Evolutionary conservation across 768 basidiomycete species (phyloP).

Genomic region (Mycena chlorophos): DNA sequence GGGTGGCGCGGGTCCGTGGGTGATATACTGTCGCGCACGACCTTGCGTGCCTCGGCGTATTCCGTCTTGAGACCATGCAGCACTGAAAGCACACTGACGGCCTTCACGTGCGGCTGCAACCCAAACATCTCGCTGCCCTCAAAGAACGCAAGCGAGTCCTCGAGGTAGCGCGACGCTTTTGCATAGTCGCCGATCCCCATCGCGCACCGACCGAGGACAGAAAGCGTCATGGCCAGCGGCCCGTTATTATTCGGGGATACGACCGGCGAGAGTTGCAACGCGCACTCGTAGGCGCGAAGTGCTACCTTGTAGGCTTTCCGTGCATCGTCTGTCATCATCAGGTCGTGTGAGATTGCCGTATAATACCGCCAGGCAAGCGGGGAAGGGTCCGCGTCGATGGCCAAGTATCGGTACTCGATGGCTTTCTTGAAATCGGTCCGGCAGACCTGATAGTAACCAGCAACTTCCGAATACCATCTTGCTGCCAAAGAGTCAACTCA

Average conservation of each 20-base stretch:
- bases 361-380: background rate
- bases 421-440: background rate
- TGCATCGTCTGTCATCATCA: background rate
- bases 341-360: background rate
- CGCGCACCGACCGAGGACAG: background rate
- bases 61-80: constrained; percentile 8
- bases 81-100: background rate
- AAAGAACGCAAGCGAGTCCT: background rate
- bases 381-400: background rate
- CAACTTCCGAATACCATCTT: background rate
- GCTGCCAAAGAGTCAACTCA: background rate
- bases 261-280: background rate
- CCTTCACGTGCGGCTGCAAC: background rate
- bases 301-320: background rate
- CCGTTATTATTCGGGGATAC: background rate
- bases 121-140: background rate
- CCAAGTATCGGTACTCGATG: background rate
- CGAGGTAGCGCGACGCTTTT: background rate
- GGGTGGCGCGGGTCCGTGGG: background rate
- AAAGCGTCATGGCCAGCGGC: background rate
- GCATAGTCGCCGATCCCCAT: background rate
- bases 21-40: background rate
- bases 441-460: background rate
- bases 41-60: constrained; percentile 1
- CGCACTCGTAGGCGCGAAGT: background rate